Evolutionary conservation across 2,329 filamentous ascomycete genomes (phyloP), one percentile per base, ranked within the genome.

Genomic region (Pseudogymnoascus sp.): DNA sequence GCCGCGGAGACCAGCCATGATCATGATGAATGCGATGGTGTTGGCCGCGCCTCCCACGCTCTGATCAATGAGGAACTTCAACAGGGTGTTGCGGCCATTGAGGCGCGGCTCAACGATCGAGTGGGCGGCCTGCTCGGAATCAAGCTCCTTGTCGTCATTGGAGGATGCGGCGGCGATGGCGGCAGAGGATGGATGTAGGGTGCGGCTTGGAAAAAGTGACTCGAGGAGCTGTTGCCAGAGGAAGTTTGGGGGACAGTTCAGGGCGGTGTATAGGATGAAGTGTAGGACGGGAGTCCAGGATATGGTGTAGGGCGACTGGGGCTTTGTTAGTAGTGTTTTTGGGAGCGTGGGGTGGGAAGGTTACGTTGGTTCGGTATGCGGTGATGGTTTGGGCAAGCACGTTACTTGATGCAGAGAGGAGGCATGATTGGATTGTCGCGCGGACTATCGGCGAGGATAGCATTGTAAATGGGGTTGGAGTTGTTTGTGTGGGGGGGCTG

Each of bases 211-310:
- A 69, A 90, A 95, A 3, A 77, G 74, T 5, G 80, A 75, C 73
- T 96, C 91, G 58, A 96, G 79, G 69, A 81, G 89, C 38, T 83
- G 80, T 77, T 95, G 91, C 91, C 90, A 96, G 67, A 89, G 70
- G 69, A 90, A 89, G 74, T 96, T 96, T 45, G 88, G 88, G 2
- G 91, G 90, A 38, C 85, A 87, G 72, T 80, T 86, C 61, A 95
- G 70, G 33, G 89, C 69, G 64, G 85, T 82, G 76, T 86, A 95
- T 59, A 90, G 69, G 58, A 89, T 74, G 73, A 95, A 96, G 70
- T 91, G 88, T 65, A 91, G 74, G 41, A 95, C 78, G 3, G 87
- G 83, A 4, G 80, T 74, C 73, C 80, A 79, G 72, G 91, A 82
- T 66, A 95, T 75, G 21, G 75, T 72, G 58, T 89, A 79, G 9